A percentile compares a stretch with the other conserved stretches of the same genome.
Conservation (phyloP, 202 grass and related monocot species). For the Panicum virgatum region DNA sequence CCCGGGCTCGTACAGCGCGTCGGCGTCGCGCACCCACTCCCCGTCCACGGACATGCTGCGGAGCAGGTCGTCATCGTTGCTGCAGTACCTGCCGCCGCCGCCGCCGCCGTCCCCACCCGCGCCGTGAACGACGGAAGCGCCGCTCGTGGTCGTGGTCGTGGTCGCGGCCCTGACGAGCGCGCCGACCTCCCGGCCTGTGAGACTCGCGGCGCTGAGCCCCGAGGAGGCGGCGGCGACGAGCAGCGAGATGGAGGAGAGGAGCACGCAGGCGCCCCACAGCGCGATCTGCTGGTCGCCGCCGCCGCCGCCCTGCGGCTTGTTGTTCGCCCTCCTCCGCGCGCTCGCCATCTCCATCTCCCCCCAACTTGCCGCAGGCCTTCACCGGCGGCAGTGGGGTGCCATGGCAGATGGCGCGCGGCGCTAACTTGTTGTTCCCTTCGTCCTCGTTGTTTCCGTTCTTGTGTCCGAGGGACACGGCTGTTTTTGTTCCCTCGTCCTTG, state of each 20-base stretch:
- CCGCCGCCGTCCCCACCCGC: background rate
- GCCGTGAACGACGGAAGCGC: background rate
- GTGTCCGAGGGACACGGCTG: background rate
- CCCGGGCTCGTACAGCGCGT: constrained; percentile 36
- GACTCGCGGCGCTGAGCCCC: background rate
- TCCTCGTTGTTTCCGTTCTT: constrained; percentile 15
- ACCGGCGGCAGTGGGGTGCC: background rate
- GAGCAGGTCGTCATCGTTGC: background rate
- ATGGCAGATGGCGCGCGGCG: background rate
- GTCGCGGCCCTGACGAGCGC: background rate
- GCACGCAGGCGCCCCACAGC: constrained; percentile 38
- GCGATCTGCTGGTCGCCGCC: constrained; percentile 13
- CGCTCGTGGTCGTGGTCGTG: background rate
- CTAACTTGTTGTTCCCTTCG: too few species aligned
- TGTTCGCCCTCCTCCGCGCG: constrained; percentile 37
- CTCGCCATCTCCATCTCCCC: constrained; percentile 48
- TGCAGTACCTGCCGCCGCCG: background rate
- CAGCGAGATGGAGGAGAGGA: constrained; percentile 39
- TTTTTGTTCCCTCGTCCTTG: constrained; percentile 30
- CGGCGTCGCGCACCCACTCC: constrained; percentile 53
- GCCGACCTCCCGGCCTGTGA: background rate
- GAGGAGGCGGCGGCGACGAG: constrained; percentile 19
- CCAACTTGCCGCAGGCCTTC: background rate
- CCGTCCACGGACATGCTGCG: constrained; percentile 45
- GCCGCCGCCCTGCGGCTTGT: background rate